Base-by-base conservation (phyloP, 2,329 filamentous ascomycete genomes). In the Fusarium cicatricum region DNA sequence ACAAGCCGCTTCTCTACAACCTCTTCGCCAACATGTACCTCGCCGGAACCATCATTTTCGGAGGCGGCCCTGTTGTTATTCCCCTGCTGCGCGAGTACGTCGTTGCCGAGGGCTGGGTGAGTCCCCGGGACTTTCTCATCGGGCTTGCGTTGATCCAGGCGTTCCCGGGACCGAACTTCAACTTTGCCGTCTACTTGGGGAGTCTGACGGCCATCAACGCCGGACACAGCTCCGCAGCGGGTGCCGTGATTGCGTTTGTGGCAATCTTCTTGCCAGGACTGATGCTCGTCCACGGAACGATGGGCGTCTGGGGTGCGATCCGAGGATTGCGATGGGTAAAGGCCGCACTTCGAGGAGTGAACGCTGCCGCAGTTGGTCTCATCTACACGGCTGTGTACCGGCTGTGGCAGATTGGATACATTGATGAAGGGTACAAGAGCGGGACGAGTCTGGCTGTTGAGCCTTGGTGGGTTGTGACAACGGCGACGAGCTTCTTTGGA, bases 11-110 rank as follows among this genome's bases (percentile, higher is more conserved):
- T 0, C 72, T 81, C 0, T 85, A 85, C 62, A 78, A 82, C 41
- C 80, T 92, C 19, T 91, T 92, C 64, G 79, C 87, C 5, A 91
- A 90, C 70, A 83, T 92, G 74, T 91, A 88, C 65, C 84, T 91
- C 0, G 89, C 89, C 0, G 89, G 89, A 0, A 91, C 89, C 2
- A 82, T 88, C 52, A 87, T 86, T 60, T 85, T 87, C 43, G 86
- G 86, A 4, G 85, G 86, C 3, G 86, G 86, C 0, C 86, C 86
- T 0, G 85, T 88, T 1, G 86, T 89, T 0, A 87, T 89, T 38
- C 86, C 86, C 0, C 77, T 89, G 0, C 75, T 89, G 2, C 78
- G 85, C 15, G 81, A 86, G 55, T 85, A 84, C 62, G 77, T 91
- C 31, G 89, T 91, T 0, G 79, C 81, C 0, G 85, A 88, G 19